Evolutionary conservation across 2,329 filamentous ascomycete species (phyloP), one percentile per base, ranked within the genome.

Genomic region (Diaporthe vexans): DNA sequence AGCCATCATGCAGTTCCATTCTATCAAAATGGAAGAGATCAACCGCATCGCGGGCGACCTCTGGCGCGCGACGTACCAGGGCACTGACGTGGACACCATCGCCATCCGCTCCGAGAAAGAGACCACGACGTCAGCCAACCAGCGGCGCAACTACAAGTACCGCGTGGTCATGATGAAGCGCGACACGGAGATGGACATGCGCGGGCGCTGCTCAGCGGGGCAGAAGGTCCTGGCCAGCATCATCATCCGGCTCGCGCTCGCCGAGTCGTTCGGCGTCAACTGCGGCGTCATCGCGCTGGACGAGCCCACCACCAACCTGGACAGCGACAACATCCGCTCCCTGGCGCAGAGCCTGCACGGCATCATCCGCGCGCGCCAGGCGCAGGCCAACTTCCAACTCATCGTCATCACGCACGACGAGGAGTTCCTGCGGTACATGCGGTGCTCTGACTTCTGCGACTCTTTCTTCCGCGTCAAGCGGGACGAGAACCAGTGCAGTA

Each of bases 371-470:
- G 86, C 92, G 21, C 91, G 97, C 10, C 91, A 94, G 82, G 91
- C 93, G 76, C 97, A 99, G 88, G 90, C 92, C 73, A 99, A 99
- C 82, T 98, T 99, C 84, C 97, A 99, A 86, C 91, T 99, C 73
- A 97, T 99, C 81, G 94, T 99, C 80, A 99, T 99, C 83, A 99
- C 97, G 6, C 97, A 99, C 87, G 97, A 99, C 84, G 97, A 98
- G 85, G 95, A 98, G 80, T 99, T 99, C 80, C 81, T 99, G 81
- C 90, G 93, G 72, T 91, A 95, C 80, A 99, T 99, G 97, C 92
- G 95, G 78, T 98, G 95, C 82, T 93, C 92, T 33, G 96, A 99
- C 78, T 98, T 97, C 81, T 94, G 93, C 77, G 97, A 98, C 83
- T 91, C 93, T 77, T 99, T 98, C 82, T 98, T 94, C 84, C 91